A percentile compares a stretch with the other conserved stretches of the same genome.
phyloP scores from a whole-genome alignment of 2,329 filamentous ascomycete species.

The Nannizziopsis barbatae region DNA sequence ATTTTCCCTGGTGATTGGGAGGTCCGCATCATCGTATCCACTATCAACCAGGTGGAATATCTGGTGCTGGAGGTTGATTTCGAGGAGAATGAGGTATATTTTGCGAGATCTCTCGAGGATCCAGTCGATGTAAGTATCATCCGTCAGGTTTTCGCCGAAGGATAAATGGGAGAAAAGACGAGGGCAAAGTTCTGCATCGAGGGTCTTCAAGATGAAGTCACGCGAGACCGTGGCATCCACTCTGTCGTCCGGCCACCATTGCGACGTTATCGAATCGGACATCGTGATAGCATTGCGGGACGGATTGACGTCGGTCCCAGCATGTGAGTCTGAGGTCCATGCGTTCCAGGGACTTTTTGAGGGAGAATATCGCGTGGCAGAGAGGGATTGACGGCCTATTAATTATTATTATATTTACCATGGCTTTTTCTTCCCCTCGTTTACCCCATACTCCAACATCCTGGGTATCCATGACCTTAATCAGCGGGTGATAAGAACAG shows the following conservation, averaged over 20 bases:
- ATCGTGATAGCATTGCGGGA: slow-evolving; percentile 18
- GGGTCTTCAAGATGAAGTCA: slow-evolving; percentile 30
- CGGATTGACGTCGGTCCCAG: slow-evolving; percentile 15
- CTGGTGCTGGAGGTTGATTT: slow-evolving; percentile 51
- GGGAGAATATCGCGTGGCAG: slow-evolving; percentile 4
- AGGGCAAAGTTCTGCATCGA: slow-evolving; percentile 23
- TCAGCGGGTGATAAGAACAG: not conserved
- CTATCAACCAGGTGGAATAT: slow-evolving; percentile 52
- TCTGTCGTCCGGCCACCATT: slow-evolving; percentile 39
- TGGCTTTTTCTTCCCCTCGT: not conserved
- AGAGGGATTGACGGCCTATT: slow-evolving; percentile 6
- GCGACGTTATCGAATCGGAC: slow-evolving; percentile 23
- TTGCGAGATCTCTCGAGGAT: slow-evolving; percentile 48
- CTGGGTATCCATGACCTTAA: not conserved
- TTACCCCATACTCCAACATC: not conserved
- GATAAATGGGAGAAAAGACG: slow-evolving; percentile 28
- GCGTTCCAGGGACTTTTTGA: not conserved
- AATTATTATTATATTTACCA: not conserved
- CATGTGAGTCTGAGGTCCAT: not conserved
- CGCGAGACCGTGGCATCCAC: slow-evolving; percentile 34
- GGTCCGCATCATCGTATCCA: slow-evolving; percentile 51
- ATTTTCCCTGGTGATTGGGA: slow-evolving; percentile 42
- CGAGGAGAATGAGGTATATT: slow-evolving; percentile 48
- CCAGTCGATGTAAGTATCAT: slow-evolving; percentile 50
- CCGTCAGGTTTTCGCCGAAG: slow-evolving; percentile 38